Percentiles rank a stretch among this genome's conserved stretches.
Conservation (phyloP, 2,329 filamentous ascomycete genomes). For the Phialemoniopsis sp. region DNA sequence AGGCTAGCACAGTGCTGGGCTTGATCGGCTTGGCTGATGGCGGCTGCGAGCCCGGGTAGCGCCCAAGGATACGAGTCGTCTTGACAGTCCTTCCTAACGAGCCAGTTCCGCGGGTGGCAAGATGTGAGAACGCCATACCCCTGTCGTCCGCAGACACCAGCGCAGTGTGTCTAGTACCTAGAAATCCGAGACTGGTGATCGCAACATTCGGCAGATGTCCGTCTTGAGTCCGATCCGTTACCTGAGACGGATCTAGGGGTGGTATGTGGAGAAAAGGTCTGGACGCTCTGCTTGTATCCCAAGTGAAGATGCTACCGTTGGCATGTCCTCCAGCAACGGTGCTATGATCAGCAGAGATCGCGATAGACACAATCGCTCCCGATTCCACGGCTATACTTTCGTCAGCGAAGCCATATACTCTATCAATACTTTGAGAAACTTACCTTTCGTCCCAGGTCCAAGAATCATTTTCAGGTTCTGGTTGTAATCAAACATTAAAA, state of each 20-base stretch:
- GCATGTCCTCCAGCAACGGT: conserved; percentile 88
- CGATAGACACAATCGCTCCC: conserved; percentile 79
- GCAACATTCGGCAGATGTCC: conserved; percentile 77
- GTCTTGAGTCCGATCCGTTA: conserved; percentile 65
- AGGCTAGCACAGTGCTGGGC: conserved; percentile 91
- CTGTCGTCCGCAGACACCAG: conserved; percentile 90
- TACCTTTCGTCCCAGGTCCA: conserved; percentile 86
- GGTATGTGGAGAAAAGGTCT: conserved; percentile 86
- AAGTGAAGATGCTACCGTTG: conserved; percentile 90
- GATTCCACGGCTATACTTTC: conserved; percentile 71
- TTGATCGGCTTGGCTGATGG: conserved; percentile 66
- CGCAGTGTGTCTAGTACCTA: conserved; percentile 90
- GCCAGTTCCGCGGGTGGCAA: conserved; percentile 87
- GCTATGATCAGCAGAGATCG: conserved; percentile 89
- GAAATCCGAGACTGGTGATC: conserved; percentile 88
- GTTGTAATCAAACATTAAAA: conserved; percentile 95
- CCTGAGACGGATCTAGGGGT: conserved; percentile 63
- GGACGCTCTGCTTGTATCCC: conserved; percentile 82
- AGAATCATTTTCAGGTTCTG: conserved; percentile 93
- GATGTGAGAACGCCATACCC: conserved; percentile 97
- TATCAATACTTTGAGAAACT: conserved; percentile 11
- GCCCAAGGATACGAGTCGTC: conserved; percentile 83
- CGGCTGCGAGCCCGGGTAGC: conserved; percentile 74
- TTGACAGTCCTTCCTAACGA: conserved; percentile 81
- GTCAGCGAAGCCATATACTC: conserved; percentile 18